Evolutionary conservation across 2,329 filamentous ascomycete species (phyloP).

Genomic region (Diatrype stigma): DNA sequence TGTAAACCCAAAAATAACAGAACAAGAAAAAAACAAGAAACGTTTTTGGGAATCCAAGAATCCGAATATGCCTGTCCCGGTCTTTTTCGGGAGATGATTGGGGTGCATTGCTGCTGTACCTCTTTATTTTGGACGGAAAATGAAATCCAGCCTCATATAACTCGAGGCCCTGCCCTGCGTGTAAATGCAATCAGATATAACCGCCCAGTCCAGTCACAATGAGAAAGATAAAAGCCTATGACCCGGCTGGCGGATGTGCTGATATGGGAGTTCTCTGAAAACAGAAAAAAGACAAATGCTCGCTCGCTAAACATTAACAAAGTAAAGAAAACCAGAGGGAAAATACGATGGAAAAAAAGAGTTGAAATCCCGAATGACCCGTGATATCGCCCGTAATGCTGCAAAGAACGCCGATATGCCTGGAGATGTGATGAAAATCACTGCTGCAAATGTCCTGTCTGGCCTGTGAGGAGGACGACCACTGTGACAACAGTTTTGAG

Average conservation of each 20-base stretch:
- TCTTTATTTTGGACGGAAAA: conserved; percentile 44
- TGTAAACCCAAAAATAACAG: conserved; percentile 20
- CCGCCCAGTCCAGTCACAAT: conserved; percentile 52
- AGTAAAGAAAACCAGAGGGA: conserved; percentile 25
- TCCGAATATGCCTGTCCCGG: conserved; percentile 40
- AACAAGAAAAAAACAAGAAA: conserved; percentile 28
- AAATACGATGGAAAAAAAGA: conserved; percentile 20
- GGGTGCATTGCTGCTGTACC: conserved; percentile 62
- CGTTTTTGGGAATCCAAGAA: conserved; percentile 34
- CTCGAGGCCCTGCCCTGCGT: conserved; percentile 41
- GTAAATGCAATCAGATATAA: conserved; percentile 52
- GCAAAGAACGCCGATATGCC: conserved; percentile 30
- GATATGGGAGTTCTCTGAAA: conserved; percentile 22
- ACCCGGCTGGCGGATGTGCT: conserved; percentile 47
- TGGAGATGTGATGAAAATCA: conserved; percentile 18
- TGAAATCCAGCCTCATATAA: conserved; percentile 42
- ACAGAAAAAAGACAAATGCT: conserved; percentile 35
- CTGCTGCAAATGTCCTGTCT: conserved; percentile 19
- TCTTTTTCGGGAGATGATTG: conserved; percentile 39
- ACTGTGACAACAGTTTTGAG: conserved; percentile 19
- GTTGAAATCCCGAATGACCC: conserved; percentile 22
- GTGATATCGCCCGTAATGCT: conserved; percentile 28
- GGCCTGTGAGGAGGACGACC: conserved; percentile 13
- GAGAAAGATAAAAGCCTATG: conserved; percentile 41
- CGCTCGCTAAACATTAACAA: conserved; percentile 35